These are phyloP conservation scores for Brachypodium distachyon DNA, from an alignment of 202 grass and related monocot species.

Conservation along the genomic window DNA sequence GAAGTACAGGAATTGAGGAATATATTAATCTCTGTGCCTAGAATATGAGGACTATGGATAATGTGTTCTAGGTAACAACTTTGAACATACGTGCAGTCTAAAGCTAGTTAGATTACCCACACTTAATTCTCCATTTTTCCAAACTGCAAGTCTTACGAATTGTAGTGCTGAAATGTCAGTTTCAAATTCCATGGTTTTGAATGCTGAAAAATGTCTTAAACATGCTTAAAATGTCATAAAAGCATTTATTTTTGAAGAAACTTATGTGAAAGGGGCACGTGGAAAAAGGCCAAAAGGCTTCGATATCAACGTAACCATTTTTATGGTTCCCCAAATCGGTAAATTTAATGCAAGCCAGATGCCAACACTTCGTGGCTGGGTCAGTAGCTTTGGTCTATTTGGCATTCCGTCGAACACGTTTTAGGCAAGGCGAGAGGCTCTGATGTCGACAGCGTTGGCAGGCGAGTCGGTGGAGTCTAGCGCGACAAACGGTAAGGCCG, in stretches of 20 bases:
- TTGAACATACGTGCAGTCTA: not conserved
- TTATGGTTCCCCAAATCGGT: not conserved
- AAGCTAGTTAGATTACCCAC: not conserved
- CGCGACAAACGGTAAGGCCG: not conserved
- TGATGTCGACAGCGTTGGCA: not conserved
- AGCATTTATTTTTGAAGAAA: not conserved
- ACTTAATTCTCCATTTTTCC: not conserved
- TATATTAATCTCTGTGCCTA: not conserved
- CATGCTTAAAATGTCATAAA: not conserved
- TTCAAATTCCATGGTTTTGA: not conserved
- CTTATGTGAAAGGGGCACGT: not conserved
- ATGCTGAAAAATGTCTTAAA: not conserved
- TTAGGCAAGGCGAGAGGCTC: not conserved
- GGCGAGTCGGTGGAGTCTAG: not conserved
- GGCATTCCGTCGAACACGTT: slow-evolving; percentile 7
- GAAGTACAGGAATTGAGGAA: not conserved
- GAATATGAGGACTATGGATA: not conserved
- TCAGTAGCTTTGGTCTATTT: not conserved
- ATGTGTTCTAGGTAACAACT: not conserved
- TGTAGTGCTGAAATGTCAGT: not conserved
- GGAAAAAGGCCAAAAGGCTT: not conserved
- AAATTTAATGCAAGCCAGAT: not conserved
- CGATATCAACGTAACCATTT: not conserved
- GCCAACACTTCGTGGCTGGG: not conserved
- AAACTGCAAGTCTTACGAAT: not conserved